Evolutionary conservation across 495 filamentous ascomycete genomes (phyloP).

Genomic region (Poronia punctata): DNA sequence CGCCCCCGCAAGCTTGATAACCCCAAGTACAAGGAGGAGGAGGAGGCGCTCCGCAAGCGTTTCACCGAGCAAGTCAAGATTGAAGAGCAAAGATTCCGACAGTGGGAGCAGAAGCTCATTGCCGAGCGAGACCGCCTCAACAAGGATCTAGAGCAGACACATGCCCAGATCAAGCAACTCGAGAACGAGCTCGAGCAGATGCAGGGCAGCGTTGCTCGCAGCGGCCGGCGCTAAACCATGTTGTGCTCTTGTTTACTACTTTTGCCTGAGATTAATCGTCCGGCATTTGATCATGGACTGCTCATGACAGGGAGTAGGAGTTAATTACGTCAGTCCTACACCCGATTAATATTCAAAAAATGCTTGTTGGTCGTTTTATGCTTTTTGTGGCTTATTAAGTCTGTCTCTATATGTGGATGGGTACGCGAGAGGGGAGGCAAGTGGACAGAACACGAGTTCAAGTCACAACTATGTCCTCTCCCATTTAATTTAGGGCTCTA

Average conservation of each 20-base stretch:
- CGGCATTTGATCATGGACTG: constrained; percentile 16
- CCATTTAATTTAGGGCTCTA: too few relatives aligned
- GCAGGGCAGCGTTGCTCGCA: constrained; percentile 87
- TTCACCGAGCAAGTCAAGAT: constrained; percentile 99
- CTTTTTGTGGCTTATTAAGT: too few relatives aligned
- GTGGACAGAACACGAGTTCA: too few relatives aligned
- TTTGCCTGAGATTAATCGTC: constrained; percentile 16
- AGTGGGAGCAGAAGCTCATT: constrained; percentile 99
- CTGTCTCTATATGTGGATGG: too few relatives aligned
- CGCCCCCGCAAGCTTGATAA: constrained; percentile 96
- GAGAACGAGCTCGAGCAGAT: constrained; percentile 88
- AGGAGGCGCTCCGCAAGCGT: constrained; percentile 93
- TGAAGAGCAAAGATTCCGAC: constrained; percentile 95
- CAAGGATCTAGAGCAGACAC: constrained; percentile 96
- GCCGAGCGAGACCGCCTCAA: constrained; percentile 95
- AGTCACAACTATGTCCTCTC: too few relatives aligned
- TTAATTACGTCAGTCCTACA: too few relatives aligned
- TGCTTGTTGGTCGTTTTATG: too few relatives aligned
- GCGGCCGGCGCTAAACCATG: constrained; percentile 78
- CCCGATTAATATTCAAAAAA: too few relatives aligned
- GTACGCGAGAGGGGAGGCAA: too few relatives aligned
- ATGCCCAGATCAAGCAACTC: constrained; percentile 94
- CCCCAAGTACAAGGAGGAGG: constrained; percentile 99
- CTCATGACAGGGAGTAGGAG: constrained; percentile 21
- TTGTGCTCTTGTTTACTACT: constrained; percentile 15